Percentiles rank a stretch among this genome's conserved stretches.
Evolutionary conservation across 1,139 yeast species (phyloP).

Genomic region (Wickerhamomyces sp.): DNA sequence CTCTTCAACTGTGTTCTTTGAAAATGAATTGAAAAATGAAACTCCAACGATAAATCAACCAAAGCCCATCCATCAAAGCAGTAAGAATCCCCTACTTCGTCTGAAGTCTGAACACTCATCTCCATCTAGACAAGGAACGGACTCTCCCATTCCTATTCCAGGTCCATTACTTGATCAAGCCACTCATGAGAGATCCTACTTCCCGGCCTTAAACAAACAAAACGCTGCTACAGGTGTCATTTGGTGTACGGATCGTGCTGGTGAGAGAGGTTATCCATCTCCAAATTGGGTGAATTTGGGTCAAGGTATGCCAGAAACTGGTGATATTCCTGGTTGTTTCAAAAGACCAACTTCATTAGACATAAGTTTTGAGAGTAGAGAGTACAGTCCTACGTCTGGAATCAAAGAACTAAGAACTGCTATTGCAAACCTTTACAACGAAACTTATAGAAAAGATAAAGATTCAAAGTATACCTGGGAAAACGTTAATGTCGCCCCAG

Average conservation of each 20-base stretch:
- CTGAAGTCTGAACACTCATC: slow-evolving; percentile 5
- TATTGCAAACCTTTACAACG: slow-evolving; percentile 57
- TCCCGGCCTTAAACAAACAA: slow-evolving; percentile 58
- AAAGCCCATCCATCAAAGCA: slow-evolving; percentile 1
- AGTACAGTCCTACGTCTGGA: slow-evolving; percentile 66
- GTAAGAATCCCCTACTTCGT: slow-evolving; percentile 7
- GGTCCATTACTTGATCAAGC: slow-evolving; percentile 41
- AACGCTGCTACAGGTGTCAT: slow-evolving; percentile 66
- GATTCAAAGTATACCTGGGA: slow-evolving; percentile 56
- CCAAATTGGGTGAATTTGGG: slow-evolving; percentile 61
- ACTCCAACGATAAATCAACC: slow-evolving; percentile 1
- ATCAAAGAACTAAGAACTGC: slow-evolving; percentile 53
- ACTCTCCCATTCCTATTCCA: slow-evolving; percentile 48
- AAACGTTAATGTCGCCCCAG: slow-evolving; percentile 65
- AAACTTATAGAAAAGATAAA: slow-evolving; percentile 46
- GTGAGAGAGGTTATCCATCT: slow-evolving; percentile 53
- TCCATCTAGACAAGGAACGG: slow-evolving; percentile 10
- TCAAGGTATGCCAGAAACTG: slow-evolving; percentile 70
- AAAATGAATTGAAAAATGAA: slow-evolving; percentile 3
- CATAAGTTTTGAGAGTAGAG: slow-evolving; percentile 49
- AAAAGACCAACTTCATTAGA: slow-evolving; percentile 49
- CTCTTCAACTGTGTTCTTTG: slow-evolving; percentile 19
- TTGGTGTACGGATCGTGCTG: slow-evolving; percentile 66
- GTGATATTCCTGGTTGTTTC: slow-evolving; percentile 59
- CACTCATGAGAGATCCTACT: slow-evolving; percentile 29